Evolutionary conservation across 192 early-diverging fungal species (phyloP).

Genomic region (Dissophora ornata): DNA sequence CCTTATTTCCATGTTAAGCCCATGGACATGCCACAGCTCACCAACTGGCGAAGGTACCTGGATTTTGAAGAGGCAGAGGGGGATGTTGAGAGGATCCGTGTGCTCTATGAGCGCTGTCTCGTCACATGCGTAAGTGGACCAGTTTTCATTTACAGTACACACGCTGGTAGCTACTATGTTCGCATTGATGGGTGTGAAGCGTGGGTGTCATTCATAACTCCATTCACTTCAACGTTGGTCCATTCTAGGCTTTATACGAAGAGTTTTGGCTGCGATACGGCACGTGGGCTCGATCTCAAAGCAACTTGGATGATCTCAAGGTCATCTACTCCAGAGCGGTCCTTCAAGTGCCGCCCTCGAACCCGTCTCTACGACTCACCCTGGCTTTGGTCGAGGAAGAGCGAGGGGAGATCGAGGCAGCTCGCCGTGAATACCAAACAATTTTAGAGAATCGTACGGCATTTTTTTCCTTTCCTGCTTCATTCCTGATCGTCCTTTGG

Average conservation of each 20-base stretch:
- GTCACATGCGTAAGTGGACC: conserved; percentile 75
- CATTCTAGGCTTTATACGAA: conserved; percentile 74
- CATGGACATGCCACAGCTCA: conserved; percentile 73
- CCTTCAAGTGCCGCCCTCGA: conserved; percentile 64
- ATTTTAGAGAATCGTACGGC: conserved; percentile 65
- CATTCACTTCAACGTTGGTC: background rate
- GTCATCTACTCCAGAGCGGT: conserved; percentile 68
- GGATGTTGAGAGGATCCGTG: conserved; percentile 65
- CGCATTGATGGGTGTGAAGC: no score
- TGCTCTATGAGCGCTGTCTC: conserved; percentile 79
- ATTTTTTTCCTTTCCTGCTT: background rate
- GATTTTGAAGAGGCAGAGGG: conserved; percentile 77
- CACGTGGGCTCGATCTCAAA: conserved; percentile 61
- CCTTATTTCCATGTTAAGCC: conserved; percentile 86
- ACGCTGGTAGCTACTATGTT: no score
- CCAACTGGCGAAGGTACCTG: conserved; percentile 78
- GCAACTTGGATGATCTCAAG: conserved; percentile 59
- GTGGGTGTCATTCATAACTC: no score
- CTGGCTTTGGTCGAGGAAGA: conserved; percentile 75
- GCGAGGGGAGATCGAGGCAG: conserved; percentile 62
- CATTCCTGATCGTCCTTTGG: no score
- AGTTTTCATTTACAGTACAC: background rate
- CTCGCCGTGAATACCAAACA: conserved; percentile 66
- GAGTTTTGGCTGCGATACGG: conserved; percentile 83
- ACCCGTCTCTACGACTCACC: conserved; percentile 66